Evolutionary conservation across 371 early-diverging fungal genomes (phyloP), one percentile per base, ranked within the genome.

Genomic region (Rhizopus delemar): DNA sequence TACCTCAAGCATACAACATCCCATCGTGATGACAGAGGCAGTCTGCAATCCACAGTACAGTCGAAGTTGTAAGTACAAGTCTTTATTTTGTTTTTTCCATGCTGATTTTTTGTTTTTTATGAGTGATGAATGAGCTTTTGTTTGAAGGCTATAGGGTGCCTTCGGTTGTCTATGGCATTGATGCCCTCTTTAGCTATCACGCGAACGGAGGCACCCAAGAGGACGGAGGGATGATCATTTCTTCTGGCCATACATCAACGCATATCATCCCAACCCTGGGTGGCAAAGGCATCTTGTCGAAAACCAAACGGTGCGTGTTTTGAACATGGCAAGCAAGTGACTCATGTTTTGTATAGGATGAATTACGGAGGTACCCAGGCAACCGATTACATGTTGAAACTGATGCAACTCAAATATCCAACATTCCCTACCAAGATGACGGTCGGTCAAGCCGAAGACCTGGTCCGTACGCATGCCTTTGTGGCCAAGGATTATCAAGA

Each of bases 331-430:
- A 12, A n/a, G 29, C 0, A 31, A 13, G 5, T 43, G 0, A 3
- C 16, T 5, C 7, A 12, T n/a, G 2, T 3, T 15, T 13, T 22
- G 7, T 9, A 45, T 62, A 87, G 89, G 38, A 73, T 90, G 15
- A 77, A 82, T 7, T 86, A 83, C 66, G 92, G 92, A 34, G 89
- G 90, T n/a, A 80, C 74, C 12, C 75, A 86, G 57, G 81, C 90
- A 39, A 83, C 88, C 3, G 93, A 93, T 31, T 92, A 84, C 62
- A 76, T 95, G 88, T 75, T 90, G 35, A 92, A 91, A 66, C 75
- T 92, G 4, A 78, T 95, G 83, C 95, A 94, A 67, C 78, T 91
- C 36, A 96, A 96, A 68, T 96, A 94, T 63, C 90, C 95, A 0
- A 86, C 86, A 0, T 93, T 94, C 56, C 95, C 95, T 0, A 83